These are phyloP conservation scores for Oropetium thomaeum DNA, from an alignment of 176 grass and related monocot genomes.

Conservation along the genomic window DNA sequence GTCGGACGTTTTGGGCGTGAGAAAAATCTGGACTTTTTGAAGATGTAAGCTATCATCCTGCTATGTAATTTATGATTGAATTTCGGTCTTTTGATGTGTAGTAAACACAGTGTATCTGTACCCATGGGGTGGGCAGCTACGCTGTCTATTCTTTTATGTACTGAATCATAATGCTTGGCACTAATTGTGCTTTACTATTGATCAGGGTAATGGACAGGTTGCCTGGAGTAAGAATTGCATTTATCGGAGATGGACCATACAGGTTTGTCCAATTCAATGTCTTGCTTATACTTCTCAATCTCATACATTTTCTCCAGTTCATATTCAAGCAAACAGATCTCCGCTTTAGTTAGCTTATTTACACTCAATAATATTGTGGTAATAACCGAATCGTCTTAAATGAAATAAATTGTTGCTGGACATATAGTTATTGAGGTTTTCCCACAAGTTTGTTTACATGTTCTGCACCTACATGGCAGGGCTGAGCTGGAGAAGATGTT, in stretches of 20 bases:
- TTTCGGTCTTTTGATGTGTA: not conserved
- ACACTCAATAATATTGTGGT: not conserved
- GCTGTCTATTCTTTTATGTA: not conserved
- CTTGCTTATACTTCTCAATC: not conserved
- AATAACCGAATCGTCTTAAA: not conserved
- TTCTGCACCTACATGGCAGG: slow-evolving; percentile 33
- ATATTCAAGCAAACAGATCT: not conserved
- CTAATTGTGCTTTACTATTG: slow-evolving; percentile 18
- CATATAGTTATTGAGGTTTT: not conserved
- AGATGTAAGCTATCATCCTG: slow-evolving; percentile 46
- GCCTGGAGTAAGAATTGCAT: slow-evolving; percentile 85
- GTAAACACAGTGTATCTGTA: not conserved
- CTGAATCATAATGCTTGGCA: not conserved
- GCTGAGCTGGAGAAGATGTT: slow-evolving; percentile 88
- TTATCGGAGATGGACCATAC: slow-evolving; percentile 90
- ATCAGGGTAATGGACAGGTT: slow-evolving; percentile 91
- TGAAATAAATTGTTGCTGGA: not conserved
- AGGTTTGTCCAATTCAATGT: slow-evolving; percentile 26
- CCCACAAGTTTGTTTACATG: not conserved
- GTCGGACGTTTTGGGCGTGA: slow-evolving; percentile 87
- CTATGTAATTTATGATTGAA: not conserved
- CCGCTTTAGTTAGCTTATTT: not conserved
- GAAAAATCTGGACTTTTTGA: slow-evolving; percentile 92
- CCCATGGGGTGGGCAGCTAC: not conserved
- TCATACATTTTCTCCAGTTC: not conserved